Conservation (phyloP, 768 basidiomycete species). For the Rhizopogon salebrosus region DNA sequence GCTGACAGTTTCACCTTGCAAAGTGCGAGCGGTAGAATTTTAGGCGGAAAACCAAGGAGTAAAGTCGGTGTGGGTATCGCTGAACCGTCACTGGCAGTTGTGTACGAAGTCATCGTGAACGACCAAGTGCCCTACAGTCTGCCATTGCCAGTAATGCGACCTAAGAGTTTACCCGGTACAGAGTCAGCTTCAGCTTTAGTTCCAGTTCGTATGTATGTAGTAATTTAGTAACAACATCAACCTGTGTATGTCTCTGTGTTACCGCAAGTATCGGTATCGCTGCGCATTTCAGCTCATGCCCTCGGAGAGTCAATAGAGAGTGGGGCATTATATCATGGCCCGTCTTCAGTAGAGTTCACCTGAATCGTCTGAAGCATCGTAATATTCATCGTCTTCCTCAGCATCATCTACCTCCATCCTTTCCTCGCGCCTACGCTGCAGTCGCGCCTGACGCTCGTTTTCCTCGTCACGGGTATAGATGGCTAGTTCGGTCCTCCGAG, state of each 20-base stretch:
- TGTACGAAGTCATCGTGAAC: too few relatives aligned
- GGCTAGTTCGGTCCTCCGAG: constrained; percentile 16
- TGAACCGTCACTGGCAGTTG: too few relatives aligned
- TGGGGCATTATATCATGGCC: too few relatives aligned
- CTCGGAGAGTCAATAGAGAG: not conserved
- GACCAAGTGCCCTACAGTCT: too few relatives aligned
- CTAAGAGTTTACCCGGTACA: too few relatives aligned
- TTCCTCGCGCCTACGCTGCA: constrained; percentile 4
- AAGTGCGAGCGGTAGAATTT: too few relatives aligned
- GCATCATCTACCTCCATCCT: constrained; percentile 10
- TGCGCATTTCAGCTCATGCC: not conserved
- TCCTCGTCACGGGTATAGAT: constrained; percentile 18
- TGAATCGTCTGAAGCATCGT: constrained; percentile 2
- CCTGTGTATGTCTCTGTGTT: not conserved
- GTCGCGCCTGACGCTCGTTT: constrained; percentile 1
- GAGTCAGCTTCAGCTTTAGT: too few relatives aligned
- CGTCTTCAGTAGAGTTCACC: not conserved
- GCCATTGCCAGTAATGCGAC: too few relatives aligned
- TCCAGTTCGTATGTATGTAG: too few relatives aligned
- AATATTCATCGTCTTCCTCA: constrained; percentile 4
- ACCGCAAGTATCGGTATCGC: not conserved
- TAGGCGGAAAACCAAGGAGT: too few relatives aligned
- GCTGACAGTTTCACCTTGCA: too few relatives aligned
- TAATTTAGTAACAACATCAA: not conserved
- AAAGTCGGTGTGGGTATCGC: too few relatives aligned